Evolutionary conservation across 768 basidiomycete genomes (phyloP), one percentile per base, ranked within the genome.

Genomic region (Daedaleopsis nitida): DNA sequence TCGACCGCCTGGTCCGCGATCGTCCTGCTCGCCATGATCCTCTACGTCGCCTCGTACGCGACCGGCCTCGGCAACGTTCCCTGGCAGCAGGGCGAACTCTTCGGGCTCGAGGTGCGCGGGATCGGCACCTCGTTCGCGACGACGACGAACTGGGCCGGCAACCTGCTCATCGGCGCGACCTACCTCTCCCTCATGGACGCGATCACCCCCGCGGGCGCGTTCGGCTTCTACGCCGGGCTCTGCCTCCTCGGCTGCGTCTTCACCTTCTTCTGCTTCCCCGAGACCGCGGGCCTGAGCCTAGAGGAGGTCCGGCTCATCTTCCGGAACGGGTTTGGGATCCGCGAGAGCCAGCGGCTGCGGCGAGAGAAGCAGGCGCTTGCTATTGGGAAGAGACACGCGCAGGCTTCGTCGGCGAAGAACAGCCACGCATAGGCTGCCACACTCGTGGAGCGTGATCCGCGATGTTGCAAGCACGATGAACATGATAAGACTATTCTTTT

Each of bases 1-100:
- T 78, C 86, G 3, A 79, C 70, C 32, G 70, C 78, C 16, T 91
- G 86, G 86, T 88, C 87, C 5, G 81, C 80, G 1, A 74, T 89
- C 59, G 88, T 93, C 3, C 72, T 93, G n/a, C 62, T 87, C 7
- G 83, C 87, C n/a, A 93, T 94, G 89, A 85, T 94, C 65, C 69
- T 90, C 65, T 94, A 88, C 73, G 91, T 92, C 21, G 88, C 88
- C 1, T 87, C 87, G 11, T 94, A 94, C 68, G 92, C 90, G 0
- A 88, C 83, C 2, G 88, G 91, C 5, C 75, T 92, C 16, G 91
- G 91, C 0, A 90, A 91, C 67, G 85, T 92, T 2, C 92, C 92
- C 0, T 93, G 92, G 92, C 90, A 92, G 68, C 92, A 92, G 72
- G 91, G 90, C 47, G 92, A 93, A 70, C 80, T 94, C 12, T 94